Percentiles rank a stretch among this genome's conserved stretches.
phyloP scores from a whole-genome alignment of 345 rosid species.

The Arabidopsis thaliana region DNA sequence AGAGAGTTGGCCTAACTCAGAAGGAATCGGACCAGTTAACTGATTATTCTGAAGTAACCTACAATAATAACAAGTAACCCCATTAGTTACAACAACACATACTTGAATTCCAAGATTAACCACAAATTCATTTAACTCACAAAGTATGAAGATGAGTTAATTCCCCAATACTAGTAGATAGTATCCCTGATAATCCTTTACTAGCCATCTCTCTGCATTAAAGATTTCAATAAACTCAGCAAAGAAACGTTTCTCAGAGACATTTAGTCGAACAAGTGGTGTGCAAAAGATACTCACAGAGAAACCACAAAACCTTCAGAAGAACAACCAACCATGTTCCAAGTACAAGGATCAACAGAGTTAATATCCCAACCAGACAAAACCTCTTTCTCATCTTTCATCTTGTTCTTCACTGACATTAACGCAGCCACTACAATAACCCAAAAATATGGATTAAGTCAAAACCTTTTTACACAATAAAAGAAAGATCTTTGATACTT shows the following conservation, averaged over 20 bases:
- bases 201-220: constrained; percentile 76
- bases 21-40: constrained; percentile 70
- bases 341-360: constrained; percentile 98
- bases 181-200: constrained; percentile 69
- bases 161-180: constrained; percentile 79
- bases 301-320: constrained; percentile 75
- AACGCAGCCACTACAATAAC: constrained; percentile 73
- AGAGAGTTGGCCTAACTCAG: constrained; percentile 69
- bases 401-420: constrained; percentile 83
- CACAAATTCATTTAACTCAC: constrained; percentile 46
- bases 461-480: neutral
- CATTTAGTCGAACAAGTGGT: constrained; percentile 9
- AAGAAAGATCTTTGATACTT: neutral
- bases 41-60: constrained; percentile 77
- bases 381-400: constrained; percentile 65
- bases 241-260: neutral
- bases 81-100: constrained; percentile 13
- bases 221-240: neutral
- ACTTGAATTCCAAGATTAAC: constrained; percentile 1
- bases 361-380: constrained; percentile 93
- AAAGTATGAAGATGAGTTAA: constrained; percentile 73
- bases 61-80: neutral
- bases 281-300: constrained; percentile 55
- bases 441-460: neutral
- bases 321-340: constrained; percentile 97